Percentiles rank a stretch among this genome's conserved stretches.
Evolutionary conservation across 306 rosid species (phyloP).

Genomic region (Citrullus colocynthis): DNA sequence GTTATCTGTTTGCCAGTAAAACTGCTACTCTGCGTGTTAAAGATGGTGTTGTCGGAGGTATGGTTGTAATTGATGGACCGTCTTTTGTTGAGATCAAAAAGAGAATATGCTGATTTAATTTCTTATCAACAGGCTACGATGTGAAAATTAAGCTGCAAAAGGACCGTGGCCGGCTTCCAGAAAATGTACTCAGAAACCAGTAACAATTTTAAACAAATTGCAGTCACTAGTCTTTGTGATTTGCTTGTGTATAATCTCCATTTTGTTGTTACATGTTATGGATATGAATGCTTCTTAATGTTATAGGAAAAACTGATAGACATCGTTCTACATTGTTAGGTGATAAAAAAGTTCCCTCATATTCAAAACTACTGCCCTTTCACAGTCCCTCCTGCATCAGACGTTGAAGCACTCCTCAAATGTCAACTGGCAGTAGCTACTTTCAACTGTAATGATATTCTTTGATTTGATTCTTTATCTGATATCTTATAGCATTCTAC

Average conservation of each 20-base stretch:
- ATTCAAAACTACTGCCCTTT: conserved; percentile 52
- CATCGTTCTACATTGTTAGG: conserved; percentile 30
- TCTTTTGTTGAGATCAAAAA: neutral
- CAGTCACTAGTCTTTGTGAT: neutral
- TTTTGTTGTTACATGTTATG: neutral
- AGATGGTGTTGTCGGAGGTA: conserved; percentile 48
- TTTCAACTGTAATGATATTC: conserved; percentile 40
- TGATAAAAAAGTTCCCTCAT: conserved; percentile 71
- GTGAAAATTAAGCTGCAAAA: conserved; percentile 57
- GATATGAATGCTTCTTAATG: neutral
- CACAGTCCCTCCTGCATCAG: conserved; percentile 39
- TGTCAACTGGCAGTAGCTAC: conserved; percentile 53
- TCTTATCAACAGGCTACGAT: conserved; percentile 52
- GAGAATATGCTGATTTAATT: conserved; percentile 4
- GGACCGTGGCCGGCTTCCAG: conserved; percentile 50
- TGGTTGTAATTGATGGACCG: neutral
- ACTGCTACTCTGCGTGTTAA: conserved; percentile 38
- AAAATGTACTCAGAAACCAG: conserved; percentile 24
- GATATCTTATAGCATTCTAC: neutral
- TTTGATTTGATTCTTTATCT: neutral
- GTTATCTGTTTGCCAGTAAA: conserved; percentile 50
- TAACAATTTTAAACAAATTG: neutral
- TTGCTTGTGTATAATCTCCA: neutral
- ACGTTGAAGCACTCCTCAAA: conserved; percentile 56
- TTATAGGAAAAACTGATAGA: conserved; percentile 5